Conservation (phyloP, 768 basidiomycete genomes). For the Leucosporidium yakuticum region DNA sequence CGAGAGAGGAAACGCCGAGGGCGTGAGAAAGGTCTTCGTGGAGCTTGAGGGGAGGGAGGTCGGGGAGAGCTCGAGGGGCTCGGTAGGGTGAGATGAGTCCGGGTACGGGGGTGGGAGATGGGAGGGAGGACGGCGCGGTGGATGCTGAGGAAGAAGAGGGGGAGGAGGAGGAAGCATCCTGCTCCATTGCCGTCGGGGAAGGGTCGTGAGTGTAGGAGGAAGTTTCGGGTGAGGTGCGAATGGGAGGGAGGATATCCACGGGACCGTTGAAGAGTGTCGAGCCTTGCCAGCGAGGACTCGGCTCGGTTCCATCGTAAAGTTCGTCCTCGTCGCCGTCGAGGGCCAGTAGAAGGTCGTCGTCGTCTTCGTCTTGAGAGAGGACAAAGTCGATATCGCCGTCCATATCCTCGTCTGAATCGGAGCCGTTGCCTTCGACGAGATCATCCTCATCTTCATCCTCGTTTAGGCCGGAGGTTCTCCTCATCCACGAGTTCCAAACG, state of each 20-base stretch:
- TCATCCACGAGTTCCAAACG: constrained; percentile 9
- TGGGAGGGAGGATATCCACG: no score
- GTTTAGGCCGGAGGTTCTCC: neutral
- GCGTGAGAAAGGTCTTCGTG: neutral
- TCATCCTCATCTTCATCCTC: neutral
- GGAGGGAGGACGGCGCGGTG: neutral
- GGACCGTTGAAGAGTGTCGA: no score
- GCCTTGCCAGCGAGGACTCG: no score
- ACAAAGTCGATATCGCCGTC: neutral
- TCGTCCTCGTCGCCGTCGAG: neutral
- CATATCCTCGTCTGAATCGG: neutral
- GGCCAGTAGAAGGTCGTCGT: neutral
- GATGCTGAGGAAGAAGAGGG: neutral
- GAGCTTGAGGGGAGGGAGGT: neutral
- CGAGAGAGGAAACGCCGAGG: neutral
- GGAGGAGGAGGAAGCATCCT: neutral
- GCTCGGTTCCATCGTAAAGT: no score
- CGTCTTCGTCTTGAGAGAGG: neutral
- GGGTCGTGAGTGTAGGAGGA: neutral
- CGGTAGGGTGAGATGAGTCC: no score
- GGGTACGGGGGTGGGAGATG: no score
- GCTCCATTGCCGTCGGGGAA: neutral
- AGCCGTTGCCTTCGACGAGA: neutral
- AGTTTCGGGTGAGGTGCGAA: neutral
- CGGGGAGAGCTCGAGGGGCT: no score